These are phyloP conservation scores for Blastocystis sp. DNA, from an alignment of 352 stramenopile species.

Conservation along the genomic window DNA sequence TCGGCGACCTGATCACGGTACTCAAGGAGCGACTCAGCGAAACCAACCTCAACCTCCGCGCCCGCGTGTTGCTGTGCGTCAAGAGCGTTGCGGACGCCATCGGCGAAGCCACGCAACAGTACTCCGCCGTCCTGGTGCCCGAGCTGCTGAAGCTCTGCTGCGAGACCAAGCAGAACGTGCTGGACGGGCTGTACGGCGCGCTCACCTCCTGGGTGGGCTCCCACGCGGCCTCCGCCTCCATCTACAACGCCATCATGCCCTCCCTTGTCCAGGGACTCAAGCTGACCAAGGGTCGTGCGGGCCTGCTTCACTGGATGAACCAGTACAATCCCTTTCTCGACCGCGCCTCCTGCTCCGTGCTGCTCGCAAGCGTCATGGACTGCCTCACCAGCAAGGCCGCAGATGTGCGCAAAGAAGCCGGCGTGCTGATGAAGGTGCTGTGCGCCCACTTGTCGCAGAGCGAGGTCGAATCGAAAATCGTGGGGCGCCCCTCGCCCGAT, in stretches of 20 bases:
- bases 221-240: not conserved
- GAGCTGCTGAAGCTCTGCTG: conserved; percentile 29
- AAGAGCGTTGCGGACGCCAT: not conserved
- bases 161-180: conserved; percentile 58
- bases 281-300: conserved; percentile 3
- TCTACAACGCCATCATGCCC: not conserved
- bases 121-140: conserved; percentile 3
- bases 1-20: conserved; percentile 2
- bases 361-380: conserved; percentile 15
- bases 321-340: not conserved
- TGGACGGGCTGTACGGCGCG: conserved; percentile 20
- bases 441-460: not conserved
- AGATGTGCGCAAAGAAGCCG: not conserved
- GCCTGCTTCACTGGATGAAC: conserved; percentile 33
- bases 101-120: not conserved
- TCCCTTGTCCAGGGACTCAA: conserved; percentile 32
- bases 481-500: conserved; percentile 44
- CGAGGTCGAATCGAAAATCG: not conserved
- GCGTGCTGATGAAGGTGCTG: not conserved
- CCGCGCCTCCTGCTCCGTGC: not conserved
- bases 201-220: conserved; percentile 26
- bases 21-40: conserved; percentile 54
- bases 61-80: conserved; percentile 29
- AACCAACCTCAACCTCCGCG: conserved; percentile 62
- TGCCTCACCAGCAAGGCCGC: conserved; percentile 35